Evolutionary conservation across 371 early-diverging fungal species (phyloP).

Genomic region (Nosema granulosis): DNA sequence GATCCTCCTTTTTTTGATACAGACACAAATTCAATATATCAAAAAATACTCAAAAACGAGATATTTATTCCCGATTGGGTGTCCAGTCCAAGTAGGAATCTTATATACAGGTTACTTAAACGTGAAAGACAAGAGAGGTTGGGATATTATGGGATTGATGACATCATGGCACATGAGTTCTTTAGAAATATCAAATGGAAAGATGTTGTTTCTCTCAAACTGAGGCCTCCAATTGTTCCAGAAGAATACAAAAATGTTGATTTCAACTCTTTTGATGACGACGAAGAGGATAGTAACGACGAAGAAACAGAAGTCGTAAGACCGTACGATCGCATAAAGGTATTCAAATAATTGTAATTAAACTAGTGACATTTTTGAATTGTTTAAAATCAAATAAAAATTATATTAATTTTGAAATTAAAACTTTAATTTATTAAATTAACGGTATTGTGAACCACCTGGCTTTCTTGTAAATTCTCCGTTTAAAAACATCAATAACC

Average conservation of each 20-base stretch:
- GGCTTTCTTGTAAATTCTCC: too few species aligned
- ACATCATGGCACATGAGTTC: slow-evolving; percentile 76
- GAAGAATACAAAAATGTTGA: slow-evolving; percentile 63
- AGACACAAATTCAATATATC: slow-evolving; percentile 57
- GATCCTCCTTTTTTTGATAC: slow-evolving; percentile 74
- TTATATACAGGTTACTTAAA: slow-evolving; percentile 69
- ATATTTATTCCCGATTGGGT: slow-evolving; percentile 74
- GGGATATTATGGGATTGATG: slow-evolving; percentile 71
- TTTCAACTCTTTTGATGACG: too few species aligned
- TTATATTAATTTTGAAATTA: too few species aligned
- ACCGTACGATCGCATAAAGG: slow-evolving; percentile 21
- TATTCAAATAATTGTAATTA: too few species aligned
- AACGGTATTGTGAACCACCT: too few species aligned
- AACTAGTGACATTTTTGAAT: too few species aligned
- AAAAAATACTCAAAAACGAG: slow-evolving; percentile 54
- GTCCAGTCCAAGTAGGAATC: slow-evolving; percentile 70
- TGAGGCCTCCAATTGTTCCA: slow-evolving; percentile 74
- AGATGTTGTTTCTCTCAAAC: slow-evolving; percentile 73
- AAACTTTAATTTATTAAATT: too few species aligned
- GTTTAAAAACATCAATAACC: too few species aligned
- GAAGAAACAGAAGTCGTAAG: slow-evolving; percentile 3
- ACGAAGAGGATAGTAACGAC: not conserved
- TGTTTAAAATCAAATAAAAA: too few species aligned
- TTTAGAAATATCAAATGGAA: slow-evolving; percentile 80
- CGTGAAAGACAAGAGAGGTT: slow-evolving; percentile 72